Evolutionary conservation across 2,329 filamentous ascomycete genomes (phyloP).

Genomic region (Purpureocillium lavendulum): DNA sequence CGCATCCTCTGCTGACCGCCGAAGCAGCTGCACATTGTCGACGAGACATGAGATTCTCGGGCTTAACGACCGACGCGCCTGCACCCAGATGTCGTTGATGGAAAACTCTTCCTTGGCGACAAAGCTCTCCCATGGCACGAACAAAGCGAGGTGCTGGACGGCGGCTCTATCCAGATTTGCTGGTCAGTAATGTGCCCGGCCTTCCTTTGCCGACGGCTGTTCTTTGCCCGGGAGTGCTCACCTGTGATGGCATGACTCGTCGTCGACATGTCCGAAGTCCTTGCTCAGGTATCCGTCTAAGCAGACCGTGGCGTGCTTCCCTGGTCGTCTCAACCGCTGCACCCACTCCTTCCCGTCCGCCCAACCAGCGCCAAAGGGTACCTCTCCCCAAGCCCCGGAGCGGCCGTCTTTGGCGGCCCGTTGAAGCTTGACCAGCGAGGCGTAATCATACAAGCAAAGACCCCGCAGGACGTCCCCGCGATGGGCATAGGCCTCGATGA

Average conservation of each 20-base stretch:
- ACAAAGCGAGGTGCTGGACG: slow-evolving; percentile 5
- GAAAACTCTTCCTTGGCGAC: too few relatives aligned
- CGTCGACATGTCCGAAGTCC: not conserved
- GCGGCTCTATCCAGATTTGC: not conserved
- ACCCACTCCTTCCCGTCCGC: not conserved
- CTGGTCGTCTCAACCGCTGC: not conserved
- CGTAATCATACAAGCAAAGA: slow-evolving; percentile 4
- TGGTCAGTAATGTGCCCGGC: too few relatives aligned
- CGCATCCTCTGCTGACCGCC: too few relatives aligned
- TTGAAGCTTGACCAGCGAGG: slow-evolving; percentile 4
- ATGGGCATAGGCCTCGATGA: slow-evolving; percentile 4
- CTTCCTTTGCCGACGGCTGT: too few relatives aligned
- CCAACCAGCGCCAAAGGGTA: not conserved
- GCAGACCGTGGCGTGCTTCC: not conserved
- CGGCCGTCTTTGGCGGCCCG: not conserved
- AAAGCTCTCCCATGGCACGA: slow-evolving; percentile 6
- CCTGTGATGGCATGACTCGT: not conserved
- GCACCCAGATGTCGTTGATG: too few relatives aligned
- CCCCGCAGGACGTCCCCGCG: slow-evolving; percentile 1
- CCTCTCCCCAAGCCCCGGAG: not conserved
- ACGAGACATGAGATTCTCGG: too few relatives aligned
- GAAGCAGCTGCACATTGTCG: too few relatives aligned
- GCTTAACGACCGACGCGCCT: too few relatives aligned
- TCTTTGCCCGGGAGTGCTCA: not conserved
- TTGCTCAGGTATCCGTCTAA: slow-evolving; percentile 2